Evolutionary conservation across 2,329 filamentous ascomycete species (phyloP), one percentile per base, ranked within the genome.

Genomic region (Aspergillus amoenus): DNA sequence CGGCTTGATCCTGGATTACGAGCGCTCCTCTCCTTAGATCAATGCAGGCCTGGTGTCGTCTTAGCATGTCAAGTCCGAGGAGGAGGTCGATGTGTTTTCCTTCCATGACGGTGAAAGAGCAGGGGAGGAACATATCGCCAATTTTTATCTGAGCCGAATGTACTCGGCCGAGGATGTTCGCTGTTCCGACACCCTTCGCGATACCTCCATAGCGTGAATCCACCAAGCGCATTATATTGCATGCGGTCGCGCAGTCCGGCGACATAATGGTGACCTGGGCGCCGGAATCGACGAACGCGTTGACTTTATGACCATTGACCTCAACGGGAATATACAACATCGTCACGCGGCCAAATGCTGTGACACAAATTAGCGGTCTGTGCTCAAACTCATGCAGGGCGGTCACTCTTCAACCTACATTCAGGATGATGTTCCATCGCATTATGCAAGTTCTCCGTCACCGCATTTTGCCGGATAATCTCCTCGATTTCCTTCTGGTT

Each of bases 251-350:
- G 70, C 92, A 97, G 22, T 87, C 82, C 5, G 94, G 94, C 5
- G 93, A 97, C 94, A 99, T 99, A 79, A 99, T 97, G 51, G 94
- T 99, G 24, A 93, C 92, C 78, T 99, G 94, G 22, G 94, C 94
- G 60, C 94, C 94, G 2, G 94, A 97, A 74, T 99, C 94, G 59
- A 99, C 94, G 65, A 99, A 89, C 3, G 93, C 94, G 79, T 97
- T 97, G 67, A 99, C 88, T 57, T 90, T 90, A 66, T 91, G 84
- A 12, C 90, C 89, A 74, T 99, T 99, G 67, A 99, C 94, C 73
- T 95, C 90, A 60, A 96, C 93, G 70, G 95, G 88, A 65, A 97
- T 89, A 76, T 99, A 99, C 47, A 99, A 85, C 88, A 99, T 94
- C 66, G 93, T 92, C 41, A 99, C 94, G 66, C 90, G 86, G 53